Base-by-base conservation (phyloP, 2,329 filamentous ascomycete genomes). In the Pezicula neosporulosa region DNA sequence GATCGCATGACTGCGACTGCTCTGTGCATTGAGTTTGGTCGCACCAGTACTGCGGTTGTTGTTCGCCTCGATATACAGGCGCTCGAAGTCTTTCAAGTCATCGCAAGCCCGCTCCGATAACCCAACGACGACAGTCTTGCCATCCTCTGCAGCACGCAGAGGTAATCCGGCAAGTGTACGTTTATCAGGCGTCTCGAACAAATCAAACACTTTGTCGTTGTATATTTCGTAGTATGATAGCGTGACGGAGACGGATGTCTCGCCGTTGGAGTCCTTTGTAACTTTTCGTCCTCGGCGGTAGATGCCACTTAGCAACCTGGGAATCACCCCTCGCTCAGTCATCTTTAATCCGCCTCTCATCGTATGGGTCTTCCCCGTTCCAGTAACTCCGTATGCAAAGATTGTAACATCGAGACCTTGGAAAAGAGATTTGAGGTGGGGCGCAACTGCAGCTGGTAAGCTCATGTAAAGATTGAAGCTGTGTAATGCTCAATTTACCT, bases 201-300 rank as follows among this genome's bases (percentile, higher is more conserved):
- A 75, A 67, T 97, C 92, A 64, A 86, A 96, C 18, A 96, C 91
- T 67, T 93, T 93, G 74, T 97, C 92, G 68, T 95, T 96, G 72
- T 97, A 97, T 59, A 97, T 96, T 68, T 97, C 92, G 72, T 96
- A 96, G 72, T 97, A 97, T 27, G 89, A 92, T 63, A 97, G 78
- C 12, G 83, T 77, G 15, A 96, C 89, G 8, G 82, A 75, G 19
- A 95, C 89, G 2, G 74, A 77, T 0, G 86, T 92, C 47, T 83
- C 75, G 10, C 85, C 89, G 4, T 78, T 76, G 2, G 85, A 81
- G 63, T 96, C 91, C 70, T 93, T 94, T 58, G 83, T 80, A 16
- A 94, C 85, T 75, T 95, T 96, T 70, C 90, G 89, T 56, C 87
- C 86, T 54, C 90, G 80, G 44, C 93, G 82, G 68, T 93, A 97